phyloP scores from a whole-genome alignment of 441 rosid species.

The Erodium trifolium region DNA sequence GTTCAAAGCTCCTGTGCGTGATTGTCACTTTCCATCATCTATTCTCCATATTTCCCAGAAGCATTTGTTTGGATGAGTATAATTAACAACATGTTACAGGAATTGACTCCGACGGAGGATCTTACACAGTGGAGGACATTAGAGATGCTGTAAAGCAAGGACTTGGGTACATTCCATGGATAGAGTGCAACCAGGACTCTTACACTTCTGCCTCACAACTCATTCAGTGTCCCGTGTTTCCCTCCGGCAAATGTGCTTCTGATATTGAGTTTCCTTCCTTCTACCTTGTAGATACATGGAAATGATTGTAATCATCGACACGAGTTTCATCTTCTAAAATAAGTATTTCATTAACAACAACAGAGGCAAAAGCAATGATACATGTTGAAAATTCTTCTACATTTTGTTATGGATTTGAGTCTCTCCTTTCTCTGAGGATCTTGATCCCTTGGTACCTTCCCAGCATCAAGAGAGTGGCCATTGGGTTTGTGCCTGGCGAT shows the following conservation, averaged over 20 bases:
- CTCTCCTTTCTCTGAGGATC: slow-evolving; percentile 32
- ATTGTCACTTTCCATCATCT: no score
- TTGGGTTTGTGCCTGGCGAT: slow-evolving; percentile 79
- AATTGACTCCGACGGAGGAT: slow-evolving; percentile 11
- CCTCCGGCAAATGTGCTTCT: not conserved
- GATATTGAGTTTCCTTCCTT: slow-evolving; percentile 10
- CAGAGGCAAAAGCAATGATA: no score
- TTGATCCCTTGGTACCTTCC: slow-evolving; percentile 70
- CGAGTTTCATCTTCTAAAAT: no score
- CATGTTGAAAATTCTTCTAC: no score
- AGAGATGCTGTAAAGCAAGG: not conserved
- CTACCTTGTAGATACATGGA: slow-evolving; percentile 6
- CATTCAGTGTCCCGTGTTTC: slow-evolving; percentile 12
- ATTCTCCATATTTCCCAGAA: no score
- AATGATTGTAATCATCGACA: not conserved
- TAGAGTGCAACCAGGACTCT: slow-evolving; percentile 8
- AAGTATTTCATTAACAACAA: no score
- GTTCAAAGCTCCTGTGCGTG: not conserved
- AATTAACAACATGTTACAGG: not conserved
- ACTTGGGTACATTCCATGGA: slow-evolving; percentile 11
- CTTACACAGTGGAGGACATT: slow-evolving; percentile 10
- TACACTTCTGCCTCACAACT: slow-evolving; percentile 12
- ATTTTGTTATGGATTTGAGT: not conserved
- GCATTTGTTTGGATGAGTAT: no score
- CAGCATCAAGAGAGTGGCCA: slow-evolving; percentile 66